Evolutionary conservation across 2,329 filamentous ascomycete species (phyloP).

Genomic region (Xylaria sp.): DNA sequence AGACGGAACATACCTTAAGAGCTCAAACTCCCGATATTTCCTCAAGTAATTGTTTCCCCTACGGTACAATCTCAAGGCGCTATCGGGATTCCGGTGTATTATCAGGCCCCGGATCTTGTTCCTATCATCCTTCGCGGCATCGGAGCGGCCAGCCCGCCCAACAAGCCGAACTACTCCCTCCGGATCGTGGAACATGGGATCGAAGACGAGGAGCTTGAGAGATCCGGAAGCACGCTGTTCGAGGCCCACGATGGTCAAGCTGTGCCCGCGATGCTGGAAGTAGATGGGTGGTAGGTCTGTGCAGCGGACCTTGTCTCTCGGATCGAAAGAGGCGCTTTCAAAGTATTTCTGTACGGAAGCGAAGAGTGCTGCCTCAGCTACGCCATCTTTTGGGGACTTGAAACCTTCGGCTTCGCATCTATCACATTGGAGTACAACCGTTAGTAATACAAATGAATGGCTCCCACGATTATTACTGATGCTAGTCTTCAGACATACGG

Average conservation of each 20-base stretch:
- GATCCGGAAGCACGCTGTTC: conserved; percentile 74
- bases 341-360: conserved; percentile 81
- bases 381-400: conserved; percentile 59
- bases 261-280: conserved; percentile 89
- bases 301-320: conserved; percentile 70
- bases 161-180: conserved; percentile 70
- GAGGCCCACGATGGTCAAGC: conserved; percentile 87
- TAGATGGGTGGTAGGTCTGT: conserved; percentile 87
- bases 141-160: conserved; percentile 48
- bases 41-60: conserved; percentile 74
- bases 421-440: conserved; percentile 19
- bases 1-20: conserved; percentile 69
- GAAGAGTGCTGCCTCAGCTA: conserved; percentile 68
- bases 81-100: conserved; percentile 58
- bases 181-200: conserved; percentile 82
- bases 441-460: background rate
- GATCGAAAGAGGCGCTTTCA: conserved; percentile 61
- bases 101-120: conserved; percentile 51
- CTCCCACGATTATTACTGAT: too few relatives aligned
- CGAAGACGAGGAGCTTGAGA: conserved; percentile 83
- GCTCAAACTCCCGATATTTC: conserved; percentile 81
- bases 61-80: conserved; percentile 77
- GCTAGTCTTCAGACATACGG: conserved; percentile 58
- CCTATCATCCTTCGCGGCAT: conserved; percentile 10
- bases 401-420: conserved; percentile 74